Evolutionary conservation across 352 stramenopile species (phyloP), one percentile per base, ranked within the genome.

Genomic region (Phytopythium vexans): DNA sequence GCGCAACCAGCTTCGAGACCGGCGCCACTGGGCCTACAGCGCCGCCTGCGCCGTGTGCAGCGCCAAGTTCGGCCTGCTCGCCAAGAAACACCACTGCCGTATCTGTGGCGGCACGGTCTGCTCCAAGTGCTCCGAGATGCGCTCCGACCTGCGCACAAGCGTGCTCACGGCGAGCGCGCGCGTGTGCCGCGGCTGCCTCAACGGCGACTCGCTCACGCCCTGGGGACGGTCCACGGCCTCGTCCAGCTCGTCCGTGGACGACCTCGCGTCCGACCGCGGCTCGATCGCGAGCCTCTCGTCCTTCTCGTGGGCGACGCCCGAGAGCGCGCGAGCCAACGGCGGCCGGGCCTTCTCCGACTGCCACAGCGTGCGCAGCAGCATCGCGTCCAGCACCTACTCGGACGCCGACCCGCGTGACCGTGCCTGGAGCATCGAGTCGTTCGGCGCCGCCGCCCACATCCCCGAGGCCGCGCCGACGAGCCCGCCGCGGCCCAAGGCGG

Each of bases 41-140:
- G 68, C 89, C 56, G 68, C 64, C 12, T 92, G 82, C 64, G 75
- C 62, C 12, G 61, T 91, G n/a, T 94, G 83, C 51, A 73, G 64
- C 40, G 62, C 68, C 52, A 68, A 64, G 16, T 91, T 91, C 64
- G 82, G 64, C 45, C 74, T 78, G 54, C 70, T 94, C 43, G 84
- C 86, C 49, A 75, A 75, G 35, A 80, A 82, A 14, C 84, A 94
- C 53, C 84, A 91, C 68, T 94, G 84, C 42, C 79, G 82, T 7
- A 79, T 90, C 44, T 94, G 81, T 35, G 84, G 82, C 41, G 59
- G 71, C 41, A 52, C 82, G 5, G 77, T 92, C 14, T 94, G 84
- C 62, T 86, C 74, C 50, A 94, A 92, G 61, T 92, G 81, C 54
- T 88, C 77, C 33, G 60, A 63, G 1, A 70, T 88, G 45, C 80